These are phyloP conservation scores for Holtermannia corniformis DNA, from an alignment of 768 basidiomycete species.

Conservation along the genomic window DNA sequence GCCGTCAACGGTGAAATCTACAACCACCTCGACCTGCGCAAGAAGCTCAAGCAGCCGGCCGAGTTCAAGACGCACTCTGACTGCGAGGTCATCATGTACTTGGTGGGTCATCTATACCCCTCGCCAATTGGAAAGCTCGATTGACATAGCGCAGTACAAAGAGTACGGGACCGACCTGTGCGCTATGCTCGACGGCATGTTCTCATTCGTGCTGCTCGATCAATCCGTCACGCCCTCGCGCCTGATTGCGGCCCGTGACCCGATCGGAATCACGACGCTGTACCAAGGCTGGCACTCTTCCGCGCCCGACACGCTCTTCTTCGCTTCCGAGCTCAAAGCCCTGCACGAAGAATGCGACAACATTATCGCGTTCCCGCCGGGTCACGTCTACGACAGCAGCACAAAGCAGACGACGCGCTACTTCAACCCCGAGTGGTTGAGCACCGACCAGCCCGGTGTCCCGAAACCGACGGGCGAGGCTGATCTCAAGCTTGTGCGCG, in stretches of 20 bases:
- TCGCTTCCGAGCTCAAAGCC: constrained; percentile 92
- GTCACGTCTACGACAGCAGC: constrained; percentile 84
- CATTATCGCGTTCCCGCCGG: constrained; percentile 92
- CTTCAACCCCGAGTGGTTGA: constrained; percentile 82
- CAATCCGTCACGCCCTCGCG: constrained; percentile 81
- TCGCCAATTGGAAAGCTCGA: background rate
- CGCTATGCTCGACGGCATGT: constrained; percentile 88
- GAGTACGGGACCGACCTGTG: constrained; percentile 70
- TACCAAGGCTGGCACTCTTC: constrained; percentile 91
- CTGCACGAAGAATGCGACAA: constrained; percentile 85
- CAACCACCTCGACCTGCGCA: constrained; percentile 78
- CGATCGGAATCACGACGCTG: constrained; percentile 95
- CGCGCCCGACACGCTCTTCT: constrained; percentile 72
- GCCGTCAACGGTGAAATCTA: constrained; percentile 99
- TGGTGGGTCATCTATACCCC: constrained; percentile 50
- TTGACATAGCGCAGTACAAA: constrained; percentile 55
- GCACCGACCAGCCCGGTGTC: constrained; percentile 61
- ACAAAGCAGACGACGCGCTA: constrained; percentile 72
- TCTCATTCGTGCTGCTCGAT: constrained; percentile 93
- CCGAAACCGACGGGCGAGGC: constrained; percentile 54
- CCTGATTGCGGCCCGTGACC: constrained; percentile 91
- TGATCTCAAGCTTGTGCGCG: constrained; percentile 62
- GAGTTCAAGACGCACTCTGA: constrained; percentile 96
- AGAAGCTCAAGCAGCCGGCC: constrained; percentile 53
- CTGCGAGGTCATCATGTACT: constrained; percentile 90